Evolutionary conservation across 768 basidiomycete species (phyloP).

Genomic region (Mycena alexandri): DNA sequence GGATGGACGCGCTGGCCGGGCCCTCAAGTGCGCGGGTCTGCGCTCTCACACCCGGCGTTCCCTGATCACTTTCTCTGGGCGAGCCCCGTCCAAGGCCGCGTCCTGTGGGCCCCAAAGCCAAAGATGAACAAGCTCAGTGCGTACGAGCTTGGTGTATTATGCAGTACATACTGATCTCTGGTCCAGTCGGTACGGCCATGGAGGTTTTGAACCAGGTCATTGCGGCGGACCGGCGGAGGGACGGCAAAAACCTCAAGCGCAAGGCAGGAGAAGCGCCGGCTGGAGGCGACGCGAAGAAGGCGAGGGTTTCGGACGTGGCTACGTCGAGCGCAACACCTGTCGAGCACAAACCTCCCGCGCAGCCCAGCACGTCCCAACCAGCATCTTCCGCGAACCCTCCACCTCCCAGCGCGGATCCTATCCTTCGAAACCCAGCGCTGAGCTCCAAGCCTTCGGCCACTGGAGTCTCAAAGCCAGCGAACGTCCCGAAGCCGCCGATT

Average conservation of each 20-base stretch:
- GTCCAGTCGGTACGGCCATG: constrained; percentile 8
- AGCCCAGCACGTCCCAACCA: not conserved
- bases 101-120: not conserved
- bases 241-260: constrained; percentile 21
- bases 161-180: not conserved
- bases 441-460: too few relatives aligned
- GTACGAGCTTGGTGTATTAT: not conserved
- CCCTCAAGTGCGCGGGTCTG: not conserved
- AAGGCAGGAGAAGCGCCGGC: constrained; percentile 4
- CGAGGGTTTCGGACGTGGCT: not conserved
- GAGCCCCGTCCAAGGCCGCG: not conserved
- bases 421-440: too few relatives aligned
- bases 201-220: constrained; percentile 16
- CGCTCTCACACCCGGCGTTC: constrained; percentile 13
- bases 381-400: too few relatives aligned
- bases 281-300: constrained; percentile 20
- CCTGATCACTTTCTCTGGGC: constrained; percentile 22
- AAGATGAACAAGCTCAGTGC: constrained; percentile 10
- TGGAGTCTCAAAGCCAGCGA: too few relatives aligned
- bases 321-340: too few relatives aligned
- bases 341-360: not conserved
- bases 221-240: constrained; percentile 6
- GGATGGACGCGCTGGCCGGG: constrained; percentile 28
- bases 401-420: too few relatives aligned
- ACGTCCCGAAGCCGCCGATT: too few relatives aligned